Evolutionary conservation across 129 eudicot species (phyloP), one percentile per base, ranked within the genome.

Genomic region (Chrysanthemum seticuspe): DNA sequence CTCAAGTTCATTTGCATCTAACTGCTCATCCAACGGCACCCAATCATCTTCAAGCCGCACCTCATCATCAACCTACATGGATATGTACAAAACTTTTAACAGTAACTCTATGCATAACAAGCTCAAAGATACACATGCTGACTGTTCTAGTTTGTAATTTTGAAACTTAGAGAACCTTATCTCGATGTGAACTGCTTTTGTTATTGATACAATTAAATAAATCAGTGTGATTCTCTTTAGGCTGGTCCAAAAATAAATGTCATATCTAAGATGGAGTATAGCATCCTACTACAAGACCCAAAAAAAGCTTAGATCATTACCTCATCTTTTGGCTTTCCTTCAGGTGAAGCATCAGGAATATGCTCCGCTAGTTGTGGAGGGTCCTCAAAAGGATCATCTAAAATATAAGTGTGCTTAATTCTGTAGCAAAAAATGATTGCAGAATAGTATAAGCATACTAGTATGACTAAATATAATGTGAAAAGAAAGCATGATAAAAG

Each of bases 31-130:
- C 96, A 95, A 79, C 49, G 99, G 99, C 48, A 90, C 90, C 99
- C 99, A 95, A 73, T 95, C 99, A 69, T 95, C 99, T 81, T 95
- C 99, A 65, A 95, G 94, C 25, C 97, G 85, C 83, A 95, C 99
- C 52, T 91, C 97, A 78, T 91, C 95, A 67, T 86, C 92, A 88
- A 90, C 93, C 98, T 93, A 82, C 62, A 52, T 45, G 44, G 19
- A 45, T 40, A 40, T 7, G 10, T 40, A 6, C 1, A 40, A 6
- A 40, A 6, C 10, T 40, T 6, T 6, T 7, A 59, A 51, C 73
- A n/a, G n/a, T 10, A 27, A n/a, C 52, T 29, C 3, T 15, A 70
- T 29, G 52, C 52, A 54, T 15, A 53, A 29, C 74, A 70, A 15
- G 51, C 56, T 12, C 16, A 27, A 15, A 53, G 51, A 69, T 10